Conservation (phyloP, 2,329 filamentous ascomycete genomes). For the Macrophomina pseudophaseolina region DNA sequence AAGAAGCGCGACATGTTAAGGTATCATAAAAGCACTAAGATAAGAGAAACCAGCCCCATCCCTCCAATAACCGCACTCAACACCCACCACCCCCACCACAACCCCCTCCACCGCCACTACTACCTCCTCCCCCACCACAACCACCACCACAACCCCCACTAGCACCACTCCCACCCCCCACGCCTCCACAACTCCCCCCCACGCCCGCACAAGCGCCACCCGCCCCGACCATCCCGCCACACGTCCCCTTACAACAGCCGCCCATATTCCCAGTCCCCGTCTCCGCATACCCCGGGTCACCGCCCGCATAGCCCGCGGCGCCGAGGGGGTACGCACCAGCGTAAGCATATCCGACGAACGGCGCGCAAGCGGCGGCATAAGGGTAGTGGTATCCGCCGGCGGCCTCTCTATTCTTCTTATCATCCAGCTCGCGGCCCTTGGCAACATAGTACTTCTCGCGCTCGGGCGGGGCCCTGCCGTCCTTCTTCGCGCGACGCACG, state of each 20-base stretch:
- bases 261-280: constrained; percentile 47
- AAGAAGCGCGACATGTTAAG: no score
- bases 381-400: neutral
- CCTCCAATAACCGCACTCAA: neutral
- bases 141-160: constrained; percentile 1
- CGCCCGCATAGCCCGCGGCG: constrained; percentile 37
- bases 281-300: constrained; percentile 46
- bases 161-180: neutral
- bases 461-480: constrained; percentile 36
- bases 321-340: constrained; percentile 46
- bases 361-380: constrained; percentile 39
- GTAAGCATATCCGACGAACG: constrained; percentile 52
- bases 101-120: constrained; percentile 15
- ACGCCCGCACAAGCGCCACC: constrained; percentile 1
- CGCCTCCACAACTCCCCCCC: constrained; percentile 24
- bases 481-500: constrained; percentile 39
- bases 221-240: constrained; percentile 41
- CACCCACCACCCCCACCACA: constrained; percentile 18
- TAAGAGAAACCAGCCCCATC: no score
- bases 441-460: constrained; percentile 10
- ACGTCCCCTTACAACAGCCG: constrained; percentile 57
- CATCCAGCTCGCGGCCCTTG: neutral
- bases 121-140: constrained; percentile 7
- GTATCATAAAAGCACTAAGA: no score
- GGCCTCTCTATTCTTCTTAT: constrained; percentile 31